A percentile compares a stretch with the other conserved stretches of the same genome.
Conservation (phyloP, 208 protist genomes). For the Polymyxa betae region DNA sequence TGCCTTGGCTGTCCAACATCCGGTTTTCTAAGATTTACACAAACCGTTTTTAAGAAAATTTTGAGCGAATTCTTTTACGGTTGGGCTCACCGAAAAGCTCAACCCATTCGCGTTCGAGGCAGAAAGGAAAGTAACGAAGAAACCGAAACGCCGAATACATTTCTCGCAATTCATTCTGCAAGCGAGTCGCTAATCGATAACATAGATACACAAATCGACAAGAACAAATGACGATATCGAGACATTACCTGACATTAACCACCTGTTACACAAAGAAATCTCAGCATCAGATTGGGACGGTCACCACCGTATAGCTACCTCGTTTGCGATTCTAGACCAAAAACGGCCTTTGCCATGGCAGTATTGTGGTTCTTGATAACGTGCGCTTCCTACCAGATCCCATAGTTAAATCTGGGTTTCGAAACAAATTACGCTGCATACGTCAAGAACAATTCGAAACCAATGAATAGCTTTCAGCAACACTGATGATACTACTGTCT, state of each 20-base stretch:
- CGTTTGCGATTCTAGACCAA: neutral
- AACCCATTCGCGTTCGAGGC: neutral
- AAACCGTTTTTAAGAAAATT: too few relatives aligned
- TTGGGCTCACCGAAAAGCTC: neutral
- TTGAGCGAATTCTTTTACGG: neutral
- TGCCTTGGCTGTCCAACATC: constrained; percentile 7
- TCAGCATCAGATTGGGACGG: too few relatives aligned
- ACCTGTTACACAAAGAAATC: too few relatives aligned
- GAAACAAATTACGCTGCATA: neutral
- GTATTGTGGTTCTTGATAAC: neutral
- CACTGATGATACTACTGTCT: neutral
- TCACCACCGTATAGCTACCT: neutral
- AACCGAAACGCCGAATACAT: neutral
- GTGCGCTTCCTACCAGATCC: constrained; percentile 22
- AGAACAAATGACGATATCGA: too few relatives aligned
- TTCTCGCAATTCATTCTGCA: constrained; percentile 19
- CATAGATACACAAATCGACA: too few relatives aligned
- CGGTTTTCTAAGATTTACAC: too few relatives aligned
- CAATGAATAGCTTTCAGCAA: neutral
- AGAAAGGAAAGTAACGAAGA: neutral
- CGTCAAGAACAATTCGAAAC: constrained; percentile 21
- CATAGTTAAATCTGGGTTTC: neutral
- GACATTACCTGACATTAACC: too few relatives aligned
- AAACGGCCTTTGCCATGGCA: neutral
- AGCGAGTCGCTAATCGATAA: neutral